Conservation (phyloP, 345 rosid species). For the Gossypium arboreum region DNA sequence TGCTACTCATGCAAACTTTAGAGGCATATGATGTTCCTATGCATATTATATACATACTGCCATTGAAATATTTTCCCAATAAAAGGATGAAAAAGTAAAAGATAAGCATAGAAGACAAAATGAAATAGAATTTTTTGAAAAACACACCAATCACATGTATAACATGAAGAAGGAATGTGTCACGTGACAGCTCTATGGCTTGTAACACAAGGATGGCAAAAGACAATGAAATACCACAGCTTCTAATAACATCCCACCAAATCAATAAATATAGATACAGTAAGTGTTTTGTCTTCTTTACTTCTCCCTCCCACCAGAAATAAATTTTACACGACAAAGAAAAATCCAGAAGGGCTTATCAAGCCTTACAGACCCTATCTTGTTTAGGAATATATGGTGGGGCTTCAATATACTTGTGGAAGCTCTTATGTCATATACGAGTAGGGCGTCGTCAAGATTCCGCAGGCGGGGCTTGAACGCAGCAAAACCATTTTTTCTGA, state of each 20-base stretch:
- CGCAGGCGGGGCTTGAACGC: conserved; percentile 34
- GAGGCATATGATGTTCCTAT: not conserved
- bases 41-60: not conserved
- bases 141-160: conserved; percentile 29
- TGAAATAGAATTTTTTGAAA: conserved; percentile 6
- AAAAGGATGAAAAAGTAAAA: not conserved
- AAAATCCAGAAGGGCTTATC: too few relatives aligned
- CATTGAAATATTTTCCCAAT: not conserved
- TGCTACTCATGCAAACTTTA: not conserved
- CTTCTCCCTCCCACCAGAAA: conserved; percentile 4
- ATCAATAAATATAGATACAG: conserved; percentile 38
- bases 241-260: conserved; percentile 24
- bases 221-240: not conserved
- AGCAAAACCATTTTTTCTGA: conserved; percentile 75
- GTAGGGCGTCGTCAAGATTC: conserved; percentile 45
- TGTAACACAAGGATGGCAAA: not conserved
- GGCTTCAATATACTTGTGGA: conserved; percentile 28
- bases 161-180: conserved; percentile 28
- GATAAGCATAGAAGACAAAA: too few relatives aligned
- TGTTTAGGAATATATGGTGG: too few relatives aligned
- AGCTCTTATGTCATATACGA: conserved; percentile 12
- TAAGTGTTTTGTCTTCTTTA: conserved; percentile 28
- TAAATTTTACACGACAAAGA: too few relatives aligned
- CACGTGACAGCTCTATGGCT: conserved; percentile 25
- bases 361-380: too few relatives aligned